Evolutionary conservation across 805 yeast genomes (phyloP), one percentile per base, ranked within the genome.

Genomic region (Wickerhamiella dianesei): DNA sequence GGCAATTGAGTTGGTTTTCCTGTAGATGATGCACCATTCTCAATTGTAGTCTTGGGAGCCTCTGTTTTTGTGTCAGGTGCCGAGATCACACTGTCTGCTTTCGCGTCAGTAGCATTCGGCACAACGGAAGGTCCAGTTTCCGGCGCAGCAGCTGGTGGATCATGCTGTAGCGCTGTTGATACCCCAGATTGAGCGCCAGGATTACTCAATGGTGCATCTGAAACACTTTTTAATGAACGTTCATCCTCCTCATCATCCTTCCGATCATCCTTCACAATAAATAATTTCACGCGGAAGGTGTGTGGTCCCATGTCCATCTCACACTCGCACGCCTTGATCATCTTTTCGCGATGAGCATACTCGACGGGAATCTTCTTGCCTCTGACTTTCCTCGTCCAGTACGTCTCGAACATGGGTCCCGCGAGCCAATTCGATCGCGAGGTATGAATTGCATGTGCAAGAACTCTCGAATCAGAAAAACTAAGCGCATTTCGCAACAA

Each of bases 321-420:
- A 50, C 88, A 77, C 54, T 88, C 96, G 54, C 89, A 77, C 48
- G 92, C 66, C 59, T 86, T 87, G 50, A 86, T 80, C 95, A 88
- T 87, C 47, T 79, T 79, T 53, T 89, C 96, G 56, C 94, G 68
- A 58, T 75, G 76, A n/a, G 59, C 64, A 56, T 65, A 72, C 39
- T 65, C 63, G 47, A 69, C 71, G 50, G 69, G 60, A 50, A 60
- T 70, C 60, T 67, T 75, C 47, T 70, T 72, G 51, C 79, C 73
- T 46, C 78, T 63, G 49, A 77, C 73, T 45, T 80, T 82, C 50
- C 82, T 77, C 5, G 80, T 71, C 95, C 96, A 89, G 56, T 79
- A 85, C 42, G 81, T 69, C 49, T 76, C 76, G 57, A 89, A 87
- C 72, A 86, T 76, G 35, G 73, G 72, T 3, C 80, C 70, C 63